A percentile compares a stretch with the other conserved stretches of the same genome.
Evolutionary conservation across 345 rosid species (phyloP).

Genomic region (Ailanthus altissimus): DNA sequence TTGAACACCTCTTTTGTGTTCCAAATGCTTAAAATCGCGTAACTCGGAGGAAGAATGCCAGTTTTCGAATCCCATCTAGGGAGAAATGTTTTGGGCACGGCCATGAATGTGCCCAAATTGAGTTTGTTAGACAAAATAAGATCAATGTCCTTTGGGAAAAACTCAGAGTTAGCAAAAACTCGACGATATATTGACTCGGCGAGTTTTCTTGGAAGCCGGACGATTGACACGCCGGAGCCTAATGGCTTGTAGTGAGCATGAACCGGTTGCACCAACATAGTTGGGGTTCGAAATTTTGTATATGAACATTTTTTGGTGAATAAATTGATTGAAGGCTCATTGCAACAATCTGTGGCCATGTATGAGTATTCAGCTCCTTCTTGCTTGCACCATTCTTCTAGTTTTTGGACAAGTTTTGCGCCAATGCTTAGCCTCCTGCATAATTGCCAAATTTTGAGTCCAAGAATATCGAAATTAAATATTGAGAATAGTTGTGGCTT

Average conservation of each 20-base stretch:
- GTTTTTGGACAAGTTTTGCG: slow-evolving; percentile 46
- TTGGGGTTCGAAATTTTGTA: slow-evolving; percentile 54
- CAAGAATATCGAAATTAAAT: background rate
- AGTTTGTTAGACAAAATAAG: slow-evolving; percentile 41
- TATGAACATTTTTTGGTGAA: slow-evolving; percentile 58
- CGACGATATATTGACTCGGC: slow-evolving; percentile 47
- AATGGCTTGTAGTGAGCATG: slow-evolving; percentile 58
- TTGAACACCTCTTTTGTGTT: slow-evolving; percentile 70
- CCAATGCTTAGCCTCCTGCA: slow-evolving; percentile 76
- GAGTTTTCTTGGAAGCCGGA: slow-evolving; percentile 30
- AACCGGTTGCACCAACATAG: slow-evolving; percentile 72
- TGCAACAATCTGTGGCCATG: slow-evolving; percentile 73
- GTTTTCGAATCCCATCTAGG: slow-evolving; percentile 36
- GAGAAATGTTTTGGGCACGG: slow-evolving; percentile 40
- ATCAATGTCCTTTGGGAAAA: slow-evolving; percentile 64
- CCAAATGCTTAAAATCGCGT: slow-evolving; percentile 67
- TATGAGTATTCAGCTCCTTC: slow-evolving; percentile 64
- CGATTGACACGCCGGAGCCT: slow-evolving; percentile 34
- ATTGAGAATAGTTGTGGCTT: too few relatives aligned
- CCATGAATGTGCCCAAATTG: slow-evolving; percentile 73
- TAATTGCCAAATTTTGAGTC: background rate
- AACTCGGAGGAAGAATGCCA: slow-evolving; percentile 42
- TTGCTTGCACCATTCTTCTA: slow-evolving; percentile 69
- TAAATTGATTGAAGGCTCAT: slow-evolving; percentile 63
- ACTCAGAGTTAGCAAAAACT: slow-evolving; percentile 47